A percentile compares a stretch with the other conserved stretches of the same genome.
Conservation (phyloP, 2,329 filamentous ascomycete species). For the Trichoderma sp. region DNA sequence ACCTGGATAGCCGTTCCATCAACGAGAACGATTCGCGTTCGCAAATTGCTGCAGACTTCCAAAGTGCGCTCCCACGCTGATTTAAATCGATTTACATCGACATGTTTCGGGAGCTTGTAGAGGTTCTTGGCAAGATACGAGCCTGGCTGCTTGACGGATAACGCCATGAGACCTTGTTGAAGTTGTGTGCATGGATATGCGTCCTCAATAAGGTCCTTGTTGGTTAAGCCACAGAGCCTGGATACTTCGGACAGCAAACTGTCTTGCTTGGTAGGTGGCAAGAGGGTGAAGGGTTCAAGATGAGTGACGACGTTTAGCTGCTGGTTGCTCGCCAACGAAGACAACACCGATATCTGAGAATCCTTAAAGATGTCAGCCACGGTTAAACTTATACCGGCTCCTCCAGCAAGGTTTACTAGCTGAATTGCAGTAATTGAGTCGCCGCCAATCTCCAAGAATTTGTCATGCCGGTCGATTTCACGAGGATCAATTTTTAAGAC, state of each 20-base stretch:
- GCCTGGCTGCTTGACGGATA: neutral
- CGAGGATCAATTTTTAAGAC: slow-evolving; percentile 33
- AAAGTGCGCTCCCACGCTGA: slow-evolving; percentile 29
- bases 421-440: slow-evolving; percentile 49
- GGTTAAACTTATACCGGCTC: slow-evolving; percentile 11
- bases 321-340: neutral
- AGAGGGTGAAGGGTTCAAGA: neutral
- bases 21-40: slow-evolving; percentile 12
- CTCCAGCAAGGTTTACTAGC: slow-evolving; percentile 41
- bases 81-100: neutral
- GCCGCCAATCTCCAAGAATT: slow-evolving; percentile 33
- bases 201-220: neutral
- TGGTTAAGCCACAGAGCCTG: neutral
- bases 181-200: slow-evolving; percentile 9
- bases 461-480: slow-evolving; percentile 29
- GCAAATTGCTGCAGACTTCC: neutral
- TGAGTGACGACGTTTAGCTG: neutral
- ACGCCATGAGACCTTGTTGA: neutral
- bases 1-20: neutral
- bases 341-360: slow-evolving; percentile 2
- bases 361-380: neutral
- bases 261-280: neutral
- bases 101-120: slow-evolving; percentile 7
- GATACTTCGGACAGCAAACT: neutral
- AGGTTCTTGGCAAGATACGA: neutral